Base-by-base conservation (phyloP, 129 eudicot genomes). In the Arctium lappa region DNA sequence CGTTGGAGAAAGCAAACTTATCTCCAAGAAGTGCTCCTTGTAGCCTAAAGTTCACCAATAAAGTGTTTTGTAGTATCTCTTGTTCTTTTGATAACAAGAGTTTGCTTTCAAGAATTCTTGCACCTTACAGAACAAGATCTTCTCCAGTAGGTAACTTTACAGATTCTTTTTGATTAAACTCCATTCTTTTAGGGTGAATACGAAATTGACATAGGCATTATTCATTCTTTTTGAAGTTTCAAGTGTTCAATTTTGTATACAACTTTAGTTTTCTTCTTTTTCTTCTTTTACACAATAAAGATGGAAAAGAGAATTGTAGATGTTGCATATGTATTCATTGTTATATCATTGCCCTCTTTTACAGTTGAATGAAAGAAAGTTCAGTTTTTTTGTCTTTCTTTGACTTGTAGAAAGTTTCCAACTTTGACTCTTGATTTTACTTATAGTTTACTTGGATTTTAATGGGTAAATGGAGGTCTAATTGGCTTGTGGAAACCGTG, bases 21-120 rank as follows among this genome's bases (percentile, higher is more conserved):
- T 96, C 98, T 69, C 99, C 99, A 70, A 90, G 94, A 86, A 91
- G 89, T 76, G 80, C 91, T 29, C 82, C 90, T 44, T 83, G 86
- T 27, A 74, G 32, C 78, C 70, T 48, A 73, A 84, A 73, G 76
- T 33, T 32, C 16, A 44, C 72, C 30, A 79, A 79, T 42, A 72
- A 72, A 30, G 29, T 72, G 22, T 72, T 37, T 16, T 76, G 36
- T 22, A 46, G 71, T 1, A 30, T 63, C 65, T 63, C 81, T n/a
- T 79, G 80, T 70, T 82, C 84, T 16, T 53, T 69, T 6, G 60
- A 78, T 44, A 82, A 48, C 13, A 63, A 66, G 29, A 76, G 79
- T 79, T 78, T 82, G 69, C 71, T 86, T 46, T 79, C 82, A 70
- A 84, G 76, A 62, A 78, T 71, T 42, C 60, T 32, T 75, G 81